Evolutionary conservation across 2,329 filamentous ascomycete species (phyloP).

Genomic region (Rachicladosporium sp.): DNA sequence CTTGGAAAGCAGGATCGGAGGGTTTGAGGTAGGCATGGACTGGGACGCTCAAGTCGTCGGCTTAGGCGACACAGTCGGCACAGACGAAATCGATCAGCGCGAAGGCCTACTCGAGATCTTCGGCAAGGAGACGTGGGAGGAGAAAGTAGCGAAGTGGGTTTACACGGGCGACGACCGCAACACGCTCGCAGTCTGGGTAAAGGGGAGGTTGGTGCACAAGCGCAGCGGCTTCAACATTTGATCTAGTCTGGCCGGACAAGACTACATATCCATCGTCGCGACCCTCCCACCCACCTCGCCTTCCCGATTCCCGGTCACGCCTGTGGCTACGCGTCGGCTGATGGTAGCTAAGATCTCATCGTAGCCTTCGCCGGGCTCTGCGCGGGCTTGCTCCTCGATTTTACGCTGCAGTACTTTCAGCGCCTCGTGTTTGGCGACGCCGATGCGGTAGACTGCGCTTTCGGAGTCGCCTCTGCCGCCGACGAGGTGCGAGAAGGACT

Average conservation of each 20-base stretch:
- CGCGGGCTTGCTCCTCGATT: constrained; percentile 27
- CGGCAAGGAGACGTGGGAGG: constrained; percentile 80
- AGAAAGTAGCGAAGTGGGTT: constrained; percentile 84
- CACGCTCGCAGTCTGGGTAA: constrained; percentile 79
- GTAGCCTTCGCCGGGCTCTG: constrained; percentile 19
- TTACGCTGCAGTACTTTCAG: constrained; percentile 35
- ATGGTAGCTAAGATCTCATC: constrained; percentile 32
- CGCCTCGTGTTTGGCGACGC: constrained; percentile 45
- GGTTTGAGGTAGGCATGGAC: constrained; percentile 73
- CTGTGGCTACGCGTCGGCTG: constrained; percentile 29
- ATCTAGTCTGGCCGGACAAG: no score
- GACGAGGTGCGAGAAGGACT: constrained; percentile 46
- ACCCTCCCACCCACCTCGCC: constrained; percentile 33
- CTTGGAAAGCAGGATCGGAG: constrained; percentile 62
- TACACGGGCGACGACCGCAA: constrained; percentile 91
- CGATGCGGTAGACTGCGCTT: constrained; percentile 45
- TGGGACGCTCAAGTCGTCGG: constrained; percentile 82
- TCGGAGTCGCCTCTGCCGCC: constrained; percentile 45
- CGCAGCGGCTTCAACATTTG: constrained; percentile 9
- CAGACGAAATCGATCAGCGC: constrained; percentile 26
- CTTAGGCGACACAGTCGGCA: constrained; percentile 35
- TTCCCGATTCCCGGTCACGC: constrained; percentile 27
- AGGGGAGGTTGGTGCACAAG: constrained; percentile 66
- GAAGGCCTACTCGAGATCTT: constrained; percentile 70
- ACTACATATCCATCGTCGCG: constrained; percentile 32